Evolutionary conservation across 2,329 filamentous ascomycete genomes (phyloP).

Genomic region (Paramyrothecium sp.): DNA sequence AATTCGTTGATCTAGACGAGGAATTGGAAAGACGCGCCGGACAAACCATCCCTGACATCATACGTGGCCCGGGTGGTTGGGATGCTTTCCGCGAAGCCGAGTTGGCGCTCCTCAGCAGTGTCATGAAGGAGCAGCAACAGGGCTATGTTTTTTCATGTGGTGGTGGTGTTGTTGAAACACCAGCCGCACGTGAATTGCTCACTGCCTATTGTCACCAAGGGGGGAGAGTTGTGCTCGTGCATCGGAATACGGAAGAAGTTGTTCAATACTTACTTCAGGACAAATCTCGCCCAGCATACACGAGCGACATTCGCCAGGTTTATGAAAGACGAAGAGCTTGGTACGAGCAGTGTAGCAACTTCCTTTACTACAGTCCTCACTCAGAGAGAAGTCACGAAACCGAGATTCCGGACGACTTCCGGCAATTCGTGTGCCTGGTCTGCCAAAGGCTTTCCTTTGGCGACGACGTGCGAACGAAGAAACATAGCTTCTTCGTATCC

Average conservation of each 20-base stretch:
- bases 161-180: slow-evolving; percentile 86
- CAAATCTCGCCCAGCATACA: slow-evolving; percentile 87
- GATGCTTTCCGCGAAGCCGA: slow-evolving; percentile 83
- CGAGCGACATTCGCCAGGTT: slow-evolving; percentile 87
- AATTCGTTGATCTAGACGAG: slow-evolving; percentile 82
- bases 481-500: slow-evolving; percentile 88
- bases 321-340: slow-evolving; percentile 87
- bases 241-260: slow-evolving; percentile 82
- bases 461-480: slow-evolving; percentile 43
- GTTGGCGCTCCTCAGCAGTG: slow-evolving; percentile 67
- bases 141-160: slow-evolving; percentile 90
- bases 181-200: slow-evolving; percentile 75
- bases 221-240: slow-evolving; percentile 83
- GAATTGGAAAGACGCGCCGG: slow-evolving; percentile 76
- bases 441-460: slow-evolving; percentile 46
- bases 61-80: slow-evolving; percentile 73
- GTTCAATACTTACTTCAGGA: slow-evolving; percentile 87
- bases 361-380: slow-evolving; percentile 84
- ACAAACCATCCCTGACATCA: slow-evolving; percentile 82
- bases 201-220: slow-evolving; percentile 70
- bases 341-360: slow-evolving; percentile 92
- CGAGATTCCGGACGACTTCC: slow-evolving; percentile 32
- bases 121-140: slow-evolving; percentile 71
- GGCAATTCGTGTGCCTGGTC: slow-evolving; percentile 36
- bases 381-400: slow-evolving; percentile 22